Percentiles rank a stretch among this genome's conserved stretches.
Conservation (phyloP, 2,329 filamentous ascomycete genomes). For the Phialemonium atrogriseum region DNA sequence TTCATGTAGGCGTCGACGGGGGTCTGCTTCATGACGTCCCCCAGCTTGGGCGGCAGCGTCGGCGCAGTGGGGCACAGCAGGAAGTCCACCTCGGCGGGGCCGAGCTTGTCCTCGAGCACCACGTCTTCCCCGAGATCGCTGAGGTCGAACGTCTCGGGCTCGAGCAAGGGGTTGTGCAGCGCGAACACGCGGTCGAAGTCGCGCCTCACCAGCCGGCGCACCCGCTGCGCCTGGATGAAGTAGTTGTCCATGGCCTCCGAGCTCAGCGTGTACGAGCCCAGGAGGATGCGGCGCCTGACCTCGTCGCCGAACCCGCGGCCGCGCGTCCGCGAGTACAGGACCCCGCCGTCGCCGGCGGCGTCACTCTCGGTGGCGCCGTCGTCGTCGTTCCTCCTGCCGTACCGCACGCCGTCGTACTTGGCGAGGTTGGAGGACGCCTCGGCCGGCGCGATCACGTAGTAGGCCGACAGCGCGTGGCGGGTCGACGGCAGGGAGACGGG, state of each 20-base stretch:
- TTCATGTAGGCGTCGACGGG: conserved; percentile 78
- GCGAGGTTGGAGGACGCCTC: conserved; percentile 94
- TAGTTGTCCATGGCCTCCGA: conserved; percentile 92
- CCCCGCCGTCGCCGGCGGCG: conserved; percentile 48
- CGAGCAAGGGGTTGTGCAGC: conserved; percentile 58
- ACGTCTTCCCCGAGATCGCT: conserved; percentile 49
- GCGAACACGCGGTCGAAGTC: conserved; percentile 81
- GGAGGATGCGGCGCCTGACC: conserved; percentile 76
- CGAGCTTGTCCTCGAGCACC: conserved; percentile 45
- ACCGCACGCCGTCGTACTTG: conserved; percentile 95
- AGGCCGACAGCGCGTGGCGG: conserved; percentile 77
- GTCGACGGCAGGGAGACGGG: conserved; percentile 78
- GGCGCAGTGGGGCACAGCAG: conserved; percentile 83
- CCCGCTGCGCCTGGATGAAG: conserved; percentile 86
- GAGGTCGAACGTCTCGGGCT: conserved; percentile 37
- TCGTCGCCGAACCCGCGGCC: conserved; percentile 72
- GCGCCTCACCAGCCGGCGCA: conserved; percentile 71
- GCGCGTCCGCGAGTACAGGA: conserved; percentile 69
- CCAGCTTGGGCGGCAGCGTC: conserved; percentile 37
- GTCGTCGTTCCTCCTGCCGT: conserved; percentile 49
- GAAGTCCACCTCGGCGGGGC: conserved; percentile 66
- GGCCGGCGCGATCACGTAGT: conserved; percentile 91
- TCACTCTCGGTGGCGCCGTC: conserved; percentile 29
- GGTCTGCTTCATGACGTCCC: conserved; percentile 38
- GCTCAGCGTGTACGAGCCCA: conserved; percentile 85